These are phyloP conservation scores for Backusella circina DNA, from an alignment of 192 early-diverging fungal species.

Conservation along the genomic window DNA sequence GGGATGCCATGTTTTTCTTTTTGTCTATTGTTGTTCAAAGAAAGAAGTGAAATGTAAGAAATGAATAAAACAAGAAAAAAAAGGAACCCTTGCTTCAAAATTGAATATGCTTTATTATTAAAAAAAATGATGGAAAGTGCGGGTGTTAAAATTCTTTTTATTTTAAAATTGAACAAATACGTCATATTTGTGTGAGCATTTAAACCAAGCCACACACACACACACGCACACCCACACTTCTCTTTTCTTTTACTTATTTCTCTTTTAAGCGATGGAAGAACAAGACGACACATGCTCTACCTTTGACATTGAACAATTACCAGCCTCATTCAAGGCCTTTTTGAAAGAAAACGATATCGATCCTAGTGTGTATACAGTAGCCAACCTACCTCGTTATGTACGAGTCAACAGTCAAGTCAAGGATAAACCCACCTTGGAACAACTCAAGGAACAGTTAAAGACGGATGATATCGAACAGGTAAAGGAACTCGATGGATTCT, in stretches of 20 bases:
- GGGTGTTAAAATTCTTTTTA: too few relatives aligned
- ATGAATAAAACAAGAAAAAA: neutral
- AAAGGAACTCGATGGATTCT: constrained; percentile 58
- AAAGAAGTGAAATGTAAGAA: neutral
- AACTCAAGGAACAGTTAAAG: constrained; percentile 43
- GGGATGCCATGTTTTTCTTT: neutral
- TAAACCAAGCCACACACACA: neutral
- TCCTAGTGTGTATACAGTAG: constrained; percentile 55
- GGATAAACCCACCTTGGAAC: constrained; percentile 35
- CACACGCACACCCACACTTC: too few relatives aligned
- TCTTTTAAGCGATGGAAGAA: neutral
- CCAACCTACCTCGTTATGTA: constrained; percentile 70
- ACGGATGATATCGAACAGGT: constrained; percentile 45
- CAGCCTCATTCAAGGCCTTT: constrained; percentile 64
- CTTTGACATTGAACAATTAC: constrained; percentile 38
- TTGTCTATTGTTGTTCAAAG: neutral
- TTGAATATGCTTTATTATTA: neutral
- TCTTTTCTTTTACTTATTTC: neutral
- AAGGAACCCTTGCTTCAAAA: neutral
- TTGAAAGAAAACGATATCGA: constrained; percentile 68
- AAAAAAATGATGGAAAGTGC: too few relatives aligned
- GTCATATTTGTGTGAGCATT: neutral
- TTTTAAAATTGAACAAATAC: neutral
- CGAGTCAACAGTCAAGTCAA: constrained; percentile 52
- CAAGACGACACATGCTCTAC: neutral